Conservation (phyloP, 2,329 filamentous ascomycete genomes). For the Hypoxylon sp. region DNA sequence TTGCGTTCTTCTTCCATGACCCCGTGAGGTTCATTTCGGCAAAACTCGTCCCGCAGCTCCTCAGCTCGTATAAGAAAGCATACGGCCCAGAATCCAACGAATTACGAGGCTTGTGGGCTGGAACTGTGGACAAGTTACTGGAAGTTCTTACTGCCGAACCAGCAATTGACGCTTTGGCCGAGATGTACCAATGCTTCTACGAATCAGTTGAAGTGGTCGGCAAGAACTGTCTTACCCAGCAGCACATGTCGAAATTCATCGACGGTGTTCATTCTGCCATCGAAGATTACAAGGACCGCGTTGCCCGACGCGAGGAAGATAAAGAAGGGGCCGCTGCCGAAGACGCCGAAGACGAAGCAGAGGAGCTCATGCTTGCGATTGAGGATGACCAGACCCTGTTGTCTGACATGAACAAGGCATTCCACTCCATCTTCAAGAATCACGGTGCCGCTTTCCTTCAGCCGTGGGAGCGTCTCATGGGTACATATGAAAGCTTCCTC, state of each 20-base stretch:
- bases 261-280: conserved; percentile 87
- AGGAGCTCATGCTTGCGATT: conserved; percentile 90
- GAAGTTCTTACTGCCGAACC: conserved; percentile 95
- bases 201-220: conserved; percentile 96
- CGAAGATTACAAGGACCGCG: conserved; percentile 92
- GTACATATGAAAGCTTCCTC: conserved; percentile 89
- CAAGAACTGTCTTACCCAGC: conserved; percentile 81
- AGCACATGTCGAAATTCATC: conserved; percentile 90
- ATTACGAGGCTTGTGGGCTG: conserved; percentile 85
- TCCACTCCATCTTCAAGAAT: conserved; percentile 99
- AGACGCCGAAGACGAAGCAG: conserved; percentile 90
- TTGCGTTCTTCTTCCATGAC: conserved; percentile 99
- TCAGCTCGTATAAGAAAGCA: conserved; percentile 94
- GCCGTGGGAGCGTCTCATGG: conserved; percentile 87
- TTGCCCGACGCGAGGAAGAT: conserved; percentile 86
- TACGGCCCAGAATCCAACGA: conserved; percentile 86
- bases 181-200: conserved; percentile 99
- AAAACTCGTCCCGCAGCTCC: conserved; percentile 91
- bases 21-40: conserved; percentile 95
- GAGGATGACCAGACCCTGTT: conserved; percentile 97
- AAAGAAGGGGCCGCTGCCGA: conserved; percentile 80
- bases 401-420: conserved; percentile 99
- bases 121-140: conserved; percentile 89
- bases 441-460: conserved; percentile 88
- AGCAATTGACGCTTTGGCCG: conserved; percentile 93